Evolutionary conservation across 1,284 basidiomycete genomes (phyloP), one percentile per base, ranked within the genome.

Genomic region (Mixia osmundae): DNA sequence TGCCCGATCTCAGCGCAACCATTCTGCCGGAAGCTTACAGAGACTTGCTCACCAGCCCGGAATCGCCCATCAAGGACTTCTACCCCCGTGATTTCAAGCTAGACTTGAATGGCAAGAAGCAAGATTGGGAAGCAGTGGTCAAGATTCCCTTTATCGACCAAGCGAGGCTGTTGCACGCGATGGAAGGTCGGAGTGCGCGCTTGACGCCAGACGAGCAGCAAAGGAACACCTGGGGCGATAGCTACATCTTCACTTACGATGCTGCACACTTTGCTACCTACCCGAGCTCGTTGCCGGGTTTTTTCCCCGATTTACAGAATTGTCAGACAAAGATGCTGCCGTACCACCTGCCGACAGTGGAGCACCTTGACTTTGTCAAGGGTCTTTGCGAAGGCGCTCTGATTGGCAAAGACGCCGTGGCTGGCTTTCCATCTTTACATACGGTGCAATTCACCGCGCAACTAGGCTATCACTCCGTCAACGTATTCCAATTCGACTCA

Each of bases 141-240:
- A 95, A 97, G 61, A 95, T 99, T 48, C 91, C 91, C 0, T 99
- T 99, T 58, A 97, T 99, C 44, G 73, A 94, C 33, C 72, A 91
- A 57, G 52, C 63, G 12, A 65, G 80, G 33, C 57, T 99, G 12
- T 59, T 94, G 21, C 63, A 64, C 16, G 77, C 83, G 1, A 89
- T 94, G 85, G 57, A 60, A 25, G 57, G 79, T 78, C 48, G 45
- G 67, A 59, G 3, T 30, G 11, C 75, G 49, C 66, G 71, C 12
- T 59, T 97, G 4, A 76, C 73, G 0, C 54, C 63, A 0, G 83
- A 78, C 44, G 89, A 99, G 56, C 64, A 62, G 38, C 48, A 56
- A 20, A 68, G 91, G 34, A 97, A 97, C 52, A 52, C 62, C 1
- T 75, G 70, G 43, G 82, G 83, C 25, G 70, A 71, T 7, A 79